Evolutionary conservation across 148 eudicot species (phyloP).

Genomic region (Tetragonia tetragonoides): DNA sequence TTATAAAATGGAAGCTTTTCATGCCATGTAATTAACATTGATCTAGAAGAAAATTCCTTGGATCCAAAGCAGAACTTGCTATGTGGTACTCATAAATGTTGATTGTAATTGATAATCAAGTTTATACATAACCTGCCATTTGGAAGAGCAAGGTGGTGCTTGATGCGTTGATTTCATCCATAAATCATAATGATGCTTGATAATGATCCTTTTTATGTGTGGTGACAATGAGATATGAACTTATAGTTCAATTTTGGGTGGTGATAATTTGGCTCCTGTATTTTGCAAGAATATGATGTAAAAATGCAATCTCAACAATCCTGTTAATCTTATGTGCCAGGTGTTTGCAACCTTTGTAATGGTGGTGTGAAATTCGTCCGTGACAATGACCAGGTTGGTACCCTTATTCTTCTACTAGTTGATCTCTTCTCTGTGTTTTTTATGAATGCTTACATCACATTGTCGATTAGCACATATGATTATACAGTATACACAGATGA

Average conservation of each 20-base stretch:
- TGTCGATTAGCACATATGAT: neutral
- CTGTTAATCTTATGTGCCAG: conserved; percentile 33
- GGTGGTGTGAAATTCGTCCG: conserved; percentile 98
- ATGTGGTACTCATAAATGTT: neutral
- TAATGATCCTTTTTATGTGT: neutral
- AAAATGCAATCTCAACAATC: neutral
- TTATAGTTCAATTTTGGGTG: neutral
- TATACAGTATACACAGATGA: neutral
- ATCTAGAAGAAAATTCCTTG: too few relatives aligned
- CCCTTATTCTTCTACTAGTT: neutral
- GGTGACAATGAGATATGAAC: neutral
- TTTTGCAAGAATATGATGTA: neutral
- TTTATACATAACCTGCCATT: too few relatives aligned
- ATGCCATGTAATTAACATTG: too few relatives aligned
- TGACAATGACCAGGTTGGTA: conserved; percentile 71
- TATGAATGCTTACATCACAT: neutral
- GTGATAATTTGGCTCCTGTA: neutral
- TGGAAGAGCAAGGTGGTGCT: neutral
- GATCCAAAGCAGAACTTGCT: neutral
- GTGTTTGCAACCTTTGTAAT: conserved; percentile 97
- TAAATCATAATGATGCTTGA: neutral
- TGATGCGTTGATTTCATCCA: neutral
- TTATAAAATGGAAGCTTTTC: too few relatives aligned
- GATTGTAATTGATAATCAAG: neutral
- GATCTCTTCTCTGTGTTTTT: neutral